Base-by-base conservation (phyloP, 2,329 filamentous ascomycete genomes). In the Claviceps sp. region DNA sequence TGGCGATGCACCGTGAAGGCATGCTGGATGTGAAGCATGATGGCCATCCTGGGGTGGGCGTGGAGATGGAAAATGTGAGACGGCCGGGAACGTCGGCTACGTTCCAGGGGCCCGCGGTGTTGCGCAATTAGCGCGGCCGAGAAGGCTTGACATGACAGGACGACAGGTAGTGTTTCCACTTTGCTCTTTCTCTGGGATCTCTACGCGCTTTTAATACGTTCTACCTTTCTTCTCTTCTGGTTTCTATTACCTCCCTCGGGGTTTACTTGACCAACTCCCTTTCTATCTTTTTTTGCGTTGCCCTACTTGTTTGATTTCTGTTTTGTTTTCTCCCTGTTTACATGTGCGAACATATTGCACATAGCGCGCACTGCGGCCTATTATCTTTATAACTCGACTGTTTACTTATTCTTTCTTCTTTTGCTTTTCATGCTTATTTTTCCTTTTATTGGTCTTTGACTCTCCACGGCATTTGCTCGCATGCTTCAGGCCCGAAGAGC, bases 31-130 rank as follows among this genome's bases (percentile, higher is more conserved):
- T 34, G 30, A 34, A 4, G 10, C 30, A 34, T 34, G 30, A 34
- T 34, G 10, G 30, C 10, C 30, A 34, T 34, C 73, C 42, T 24
- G 19, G 42, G 13, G 11, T 26, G 58, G 74, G 73, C 13, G 73
- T 91, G 61, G 88, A 94, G 66, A 84, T 95, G 84, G 82, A 88
- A 62, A 71, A 75, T 56, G 79, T 85, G 24, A 34, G 30, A 34
- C 70, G 66, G 43, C 67, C 71, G n/a, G 55, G 62, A 4, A 55
- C 59, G 34, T 55, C 64, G n/a, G 58, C 63, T 24, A 73, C 71
- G 3, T 82, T 82, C 57, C 72, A 81, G 61, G 78, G 78, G 0
- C 77, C 79, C 1, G 67, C 70, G 22, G 64, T 73, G 10, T 57
- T 79, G 53, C 70, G 71, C 48, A 66, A 63, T 40, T 62, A 66